phyloP scores from a whole-genome alignment of 352 stramenopile species.

The Plasmopara muralis region DNA sequence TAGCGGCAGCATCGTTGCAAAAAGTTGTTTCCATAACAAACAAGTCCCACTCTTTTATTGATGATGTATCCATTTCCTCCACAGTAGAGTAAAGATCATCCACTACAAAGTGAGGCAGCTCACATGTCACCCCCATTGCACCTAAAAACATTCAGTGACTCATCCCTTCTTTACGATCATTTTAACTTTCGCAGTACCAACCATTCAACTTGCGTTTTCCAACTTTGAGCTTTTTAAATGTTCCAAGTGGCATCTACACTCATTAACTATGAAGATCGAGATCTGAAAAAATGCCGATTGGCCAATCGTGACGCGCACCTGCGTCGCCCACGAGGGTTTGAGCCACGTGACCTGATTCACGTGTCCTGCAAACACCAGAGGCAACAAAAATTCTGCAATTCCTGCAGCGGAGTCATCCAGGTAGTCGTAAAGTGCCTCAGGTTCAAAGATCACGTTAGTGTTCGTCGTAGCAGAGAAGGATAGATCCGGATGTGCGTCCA shows the following conservation, averaged over 20 bases:
- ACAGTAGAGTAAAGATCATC: conserved; percentile 49
- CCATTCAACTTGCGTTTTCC: conserved; percentile 34
- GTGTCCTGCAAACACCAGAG: conserved; percentile 72
- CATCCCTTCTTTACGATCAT: background rate
- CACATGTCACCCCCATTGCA: conserved; percentile 46
- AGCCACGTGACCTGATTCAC: conserved; percentile 73
- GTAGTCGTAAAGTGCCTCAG: conserved; percentile 61
- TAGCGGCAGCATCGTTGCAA: conserved; percentile 1
- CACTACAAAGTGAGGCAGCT: conserved; percentile 64
- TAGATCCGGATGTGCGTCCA: conserved; percentile 84
- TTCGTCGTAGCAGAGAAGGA: conserved; percentile 49
- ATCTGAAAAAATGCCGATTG: background rate
- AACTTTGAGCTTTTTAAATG: conserved; percentile 28
- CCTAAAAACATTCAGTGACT: conserved; percentile 7
- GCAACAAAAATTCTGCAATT: conserved; percentile 84
- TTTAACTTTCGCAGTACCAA: conserved; percentile 9
- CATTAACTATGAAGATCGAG: background rate
- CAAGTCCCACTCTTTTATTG: conserved; percentile 32
- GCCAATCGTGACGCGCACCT: conserved; percentile 26
- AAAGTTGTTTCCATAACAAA: conserved; percentile 26
- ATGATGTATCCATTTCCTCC: conserved; percentile 24
- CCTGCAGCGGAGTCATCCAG: conserved; percentile 59
- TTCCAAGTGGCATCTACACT: conserved; percentile 32
- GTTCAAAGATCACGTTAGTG: conserved; percentile 49
- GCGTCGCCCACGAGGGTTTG: conserved; percentile 69